Conservation (phyloP, 352 stramenopile genomes). For the Pythium rishiriense region DNA sequence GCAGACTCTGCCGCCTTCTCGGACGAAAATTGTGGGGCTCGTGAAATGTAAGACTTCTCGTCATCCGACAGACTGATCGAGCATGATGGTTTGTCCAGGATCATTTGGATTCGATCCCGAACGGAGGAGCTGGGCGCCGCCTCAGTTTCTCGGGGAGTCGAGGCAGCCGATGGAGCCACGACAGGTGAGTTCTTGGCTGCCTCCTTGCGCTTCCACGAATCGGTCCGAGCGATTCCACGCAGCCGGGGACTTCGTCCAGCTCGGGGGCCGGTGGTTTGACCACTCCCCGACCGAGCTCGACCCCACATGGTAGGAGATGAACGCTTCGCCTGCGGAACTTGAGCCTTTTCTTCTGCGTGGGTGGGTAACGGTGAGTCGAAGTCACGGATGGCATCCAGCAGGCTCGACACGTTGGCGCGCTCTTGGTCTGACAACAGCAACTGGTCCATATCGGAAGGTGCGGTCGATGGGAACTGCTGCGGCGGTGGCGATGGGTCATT, state of each 20-base stretch:
- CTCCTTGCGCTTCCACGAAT: constrained; percentile 19
- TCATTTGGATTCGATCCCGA: constrained; percentile 26
- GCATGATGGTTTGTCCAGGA: constrained; percentile 23
- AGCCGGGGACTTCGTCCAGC: constrained; percentile 16
- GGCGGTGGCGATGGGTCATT: not conserved
- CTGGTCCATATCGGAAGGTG: constrained; percentile 20
- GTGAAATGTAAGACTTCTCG: constrained; percentile 52
- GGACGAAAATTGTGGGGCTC: constrained; percentile 53
- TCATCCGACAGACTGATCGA: constrained; percentile 33
- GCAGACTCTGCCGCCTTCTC: constrained; percentile 58
- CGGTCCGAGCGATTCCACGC: constrained; percentile 19
- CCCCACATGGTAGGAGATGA: constrained; percentile 11
- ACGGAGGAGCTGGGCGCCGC: constrained; percentile 2
- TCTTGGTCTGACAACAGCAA: constrained; percentile 70
- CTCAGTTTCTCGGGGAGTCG: not conserved
- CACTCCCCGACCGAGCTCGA: constrained; percentile 13
- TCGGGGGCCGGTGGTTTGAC: constrained; percentile 8
- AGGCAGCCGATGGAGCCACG: not conserved
- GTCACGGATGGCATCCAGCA: constrained; percentile 74
- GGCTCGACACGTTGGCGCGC: constrained; percentile 49
- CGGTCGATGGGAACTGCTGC: not conserved
- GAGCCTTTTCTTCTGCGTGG: constrained; percentile 8
- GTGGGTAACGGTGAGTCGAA: constrained; percentile 46
- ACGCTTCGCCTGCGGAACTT: not conserved
- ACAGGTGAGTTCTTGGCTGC: not conserved